These are phyloP conservation scores for Kuraishia ogatae DNA, from an alignment of 805 yeast species.

Conservation along the genomic window DNA sequence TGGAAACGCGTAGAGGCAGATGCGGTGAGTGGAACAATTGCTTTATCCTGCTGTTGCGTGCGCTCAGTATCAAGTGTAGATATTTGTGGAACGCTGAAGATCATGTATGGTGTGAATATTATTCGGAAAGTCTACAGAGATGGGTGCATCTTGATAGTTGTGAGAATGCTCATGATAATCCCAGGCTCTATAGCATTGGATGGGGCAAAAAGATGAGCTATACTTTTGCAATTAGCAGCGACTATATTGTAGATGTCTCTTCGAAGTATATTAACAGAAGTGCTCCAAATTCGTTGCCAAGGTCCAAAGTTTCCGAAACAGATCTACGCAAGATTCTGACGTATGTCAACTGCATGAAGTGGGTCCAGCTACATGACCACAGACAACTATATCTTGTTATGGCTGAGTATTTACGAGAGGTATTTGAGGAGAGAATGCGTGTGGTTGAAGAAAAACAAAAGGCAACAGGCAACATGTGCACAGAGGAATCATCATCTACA, in stretches of 20 bases:
- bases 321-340: constrained; percentile 27
- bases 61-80: constrained; percentile 57
- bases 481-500: constrained; percentile 14
- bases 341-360: constrained; percentile 25
- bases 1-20: constrained; percentile 62
- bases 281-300: constrained; percentile 31
- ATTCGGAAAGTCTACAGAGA: constrained; percentile 43
- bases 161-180: constrained; percentile 80
- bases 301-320: constrained; percentile 34
- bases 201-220: constrained; percentile 96
- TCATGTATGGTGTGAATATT: constrained; percentile 95
- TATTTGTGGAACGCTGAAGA: constrained; percentile 88
- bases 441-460: constrained; percentile 1
- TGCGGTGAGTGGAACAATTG: constrained; percentile 97
- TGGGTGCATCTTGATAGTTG: constrained; percentile 93
- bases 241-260: constrained; percentile 64
- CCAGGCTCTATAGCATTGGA: constrained; percentile 64
- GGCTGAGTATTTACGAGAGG: constrained; percentile 27
- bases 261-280: constrained; percentile 45
- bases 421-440: constrained; percentile 15
- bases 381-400: constrained; percentile 28
- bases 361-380: constrained; percentile 18
- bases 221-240: constrained; percentile 57
- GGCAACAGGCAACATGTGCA: neutral
- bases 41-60: constrained; percentile 59